A percentile compares a stretch with the other conserved stretches of the same genome.
These are phyloP conservation scores for Clitopilus hobsonii DNA, from an alignment of 768 basidiomycete species.

Conservation along the genomic window DNA sequence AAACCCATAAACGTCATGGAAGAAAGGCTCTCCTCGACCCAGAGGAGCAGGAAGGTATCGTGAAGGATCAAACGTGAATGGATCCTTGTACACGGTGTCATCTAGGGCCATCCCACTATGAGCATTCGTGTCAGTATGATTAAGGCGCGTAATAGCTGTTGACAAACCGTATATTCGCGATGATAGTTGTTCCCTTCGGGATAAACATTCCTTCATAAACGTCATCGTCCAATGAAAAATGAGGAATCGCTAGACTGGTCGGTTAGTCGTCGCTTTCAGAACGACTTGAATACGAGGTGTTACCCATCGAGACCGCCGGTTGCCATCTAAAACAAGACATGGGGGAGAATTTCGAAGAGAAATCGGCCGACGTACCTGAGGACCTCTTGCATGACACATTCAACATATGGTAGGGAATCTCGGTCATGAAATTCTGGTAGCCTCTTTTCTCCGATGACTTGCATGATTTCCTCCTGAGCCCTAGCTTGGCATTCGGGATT, in stretches of 20 bases:
- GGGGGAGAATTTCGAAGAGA: background rate
- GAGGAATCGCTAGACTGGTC: constrained; percentile 12
- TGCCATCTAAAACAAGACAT: background rate
- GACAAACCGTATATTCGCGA: constrained; percentile 15
- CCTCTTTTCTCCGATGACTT: constrained; percentile 17
- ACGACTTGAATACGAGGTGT: background rate
- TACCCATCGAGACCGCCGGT: constrained; percentile 7
- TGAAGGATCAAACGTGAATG: constrained; percentile 21
- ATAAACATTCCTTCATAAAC: constrained; percentile 17
- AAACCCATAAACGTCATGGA: too few relatives aligned
- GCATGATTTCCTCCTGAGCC: constrained; percentile 25
- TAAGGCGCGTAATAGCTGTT: background rate
- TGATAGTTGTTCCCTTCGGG: constrained; percentile 13
- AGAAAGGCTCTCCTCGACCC: too few relatives aligned
- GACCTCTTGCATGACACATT: constrained; percentile 13
- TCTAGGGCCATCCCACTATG: constrained; percentile 25
- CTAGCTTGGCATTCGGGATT: constrained; percentile 22
- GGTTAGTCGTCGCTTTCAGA: too few relatives aligned
- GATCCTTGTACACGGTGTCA: constrained; percentile 21
- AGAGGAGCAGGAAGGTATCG: too few relatives aligned
- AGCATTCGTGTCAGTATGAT: background rate
- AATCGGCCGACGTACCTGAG: constrained; percentile 6
- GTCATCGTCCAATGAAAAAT: constrained; percentile 14
- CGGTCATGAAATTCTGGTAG: constrained; percentile 13
- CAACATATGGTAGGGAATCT: constrained; percentile 5